Base-by-base conservation (phyloP, 106 monocot species). In the Phalaenopsis aphrodite region DNA sequence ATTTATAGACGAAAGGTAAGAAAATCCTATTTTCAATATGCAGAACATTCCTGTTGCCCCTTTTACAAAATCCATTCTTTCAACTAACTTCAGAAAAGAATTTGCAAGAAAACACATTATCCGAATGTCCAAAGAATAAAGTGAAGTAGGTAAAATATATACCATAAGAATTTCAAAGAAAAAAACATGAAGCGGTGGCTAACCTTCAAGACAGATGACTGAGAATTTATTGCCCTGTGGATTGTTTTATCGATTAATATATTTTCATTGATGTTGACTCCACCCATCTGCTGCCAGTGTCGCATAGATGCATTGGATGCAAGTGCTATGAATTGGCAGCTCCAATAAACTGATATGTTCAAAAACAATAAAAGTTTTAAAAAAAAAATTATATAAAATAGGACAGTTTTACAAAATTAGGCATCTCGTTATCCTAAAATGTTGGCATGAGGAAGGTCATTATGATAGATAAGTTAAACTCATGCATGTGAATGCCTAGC, bases 241-340 rank as follows among this genome's bases (percentile, higher is more conserved):
- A 93, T 91, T 41, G 88, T 85, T 87, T 89, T 99, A 75, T 99
- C 98, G 57, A 99, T 99, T 75, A 95, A 78, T 48, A 99, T 93
- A 48, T 99, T 87, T 42, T 99, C 92, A 15, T 94, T 82, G 47
- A 99, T 95, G 41, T 72, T 85, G 39, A 94, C 90, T 10, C 98
- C 98, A 82, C 98, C 98, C 94, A 99, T 94, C 82, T 99, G 88
- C 72, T 88, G 92, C 98, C 98, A 99, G 85, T 99, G 98, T 77
- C 85, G 86, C 88, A 94, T 75, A 65, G 98, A 99, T 69, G 84
- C 78, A 79, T 99, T 99, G 75, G 98, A 99, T 80, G 92, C 91
- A 42, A 89, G 94, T 45, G 92, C 98, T 82, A 99, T 99, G 77
- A 91, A 93, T 64, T 99, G 98, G 83, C 98, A 99, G 81, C 91